Evolutionary conservation across 441 rosid species (phyloP), one percentile per base, ranked within the genome.

Genomic region (Capsella rubella): DNA sequence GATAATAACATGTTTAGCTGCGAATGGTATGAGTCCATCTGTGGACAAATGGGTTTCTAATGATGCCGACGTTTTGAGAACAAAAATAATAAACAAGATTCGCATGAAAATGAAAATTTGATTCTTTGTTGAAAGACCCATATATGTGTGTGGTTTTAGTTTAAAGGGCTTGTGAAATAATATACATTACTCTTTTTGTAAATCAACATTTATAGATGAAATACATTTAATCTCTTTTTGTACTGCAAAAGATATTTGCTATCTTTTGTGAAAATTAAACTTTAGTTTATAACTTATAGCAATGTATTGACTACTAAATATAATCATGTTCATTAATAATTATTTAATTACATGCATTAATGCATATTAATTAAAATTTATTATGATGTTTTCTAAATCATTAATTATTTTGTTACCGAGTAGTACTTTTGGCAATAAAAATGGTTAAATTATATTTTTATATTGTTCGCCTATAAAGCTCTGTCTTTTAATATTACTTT

Each of bases 1-100:
- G 0, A 74, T 66, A 0, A 50, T n/a, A 18, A 66, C 72, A 31
- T 74, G 72, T 58, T 74, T 74, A 12, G 57, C 0, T 15, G 77
- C 6, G 28, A 74, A 74, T 2, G 12, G 78, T 18, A 65, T 47
- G 10, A 14, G 0, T 73, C 45, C 78, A 14, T 54, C 25, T 21
- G 25, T 13, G 15, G 72, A 73, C 4, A 45, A 39, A 49, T 1
- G 12, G 18, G 1, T 12, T 28, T 15, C 50, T 49, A 39, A 7
- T 1, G 67, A 50, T 4, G 31, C n/a, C 5, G 57, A 39, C 3
- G 28, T 13, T 11, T 37, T 59, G 29, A 59, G 32, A 6, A 1
- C 16, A 12, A 71, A 6, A 21, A 21, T 21, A 16, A 71, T 12
- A 50, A 49, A 14, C 49, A 25, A 21, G 9, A 59, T 2, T 71